A percentile compares a stretch with the other conserved stretches of the same genome.
These are phyloP conservation scores for Candida railenensis DNA, from an alignment of 805 yeast genomes.

Conservation along the genomic window DNA sequence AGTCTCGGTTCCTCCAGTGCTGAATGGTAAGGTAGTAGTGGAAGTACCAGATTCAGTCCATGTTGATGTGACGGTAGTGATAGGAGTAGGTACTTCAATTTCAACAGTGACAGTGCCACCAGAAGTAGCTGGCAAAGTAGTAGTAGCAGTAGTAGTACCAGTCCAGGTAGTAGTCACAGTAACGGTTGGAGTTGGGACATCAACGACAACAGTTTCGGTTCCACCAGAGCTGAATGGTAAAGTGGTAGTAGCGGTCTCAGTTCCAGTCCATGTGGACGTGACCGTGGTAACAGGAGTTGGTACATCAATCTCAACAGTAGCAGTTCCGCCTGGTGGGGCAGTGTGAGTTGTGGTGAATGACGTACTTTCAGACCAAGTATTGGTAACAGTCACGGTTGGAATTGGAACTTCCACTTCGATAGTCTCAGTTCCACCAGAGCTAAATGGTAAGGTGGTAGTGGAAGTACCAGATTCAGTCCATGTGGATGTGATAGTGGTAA, in stretches of 20 bases:
- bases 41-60: slow-evolving; percentile 9
- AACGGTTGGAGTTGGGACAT: slow-evolving; percentile 2
- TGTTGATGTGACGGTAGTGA: slow-evolving; percentile 1
- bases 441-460: slow-evolving; percentile 9
- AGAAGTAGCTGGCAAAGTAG: slow-evolving; percentile 10
- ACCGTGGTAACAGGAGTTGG: slow-evolving; percentile 4
- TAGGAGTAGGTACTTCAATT: slow-evolving; percentile 14
- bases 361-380: slow-evolving; percentile 9
- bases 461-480: slow-evolving; percentile 11
- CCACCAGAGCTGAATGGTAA: slow-evolving; percentile 3
- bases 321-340: slow-evolving; percentile 5
- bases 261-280: slow-evolving; percentile 2
- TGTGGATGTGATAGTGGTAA: slow-evolving; percentile 11
- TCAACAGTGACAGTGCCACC: slow-evolving; percentile 14
- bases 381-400: slow-evolving; percentile 47
- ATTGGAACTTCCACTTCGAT: slow-evolving; percentile 5
- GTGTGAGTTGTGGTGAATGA: slow-evolving; percentile 1
- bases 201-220: slow-evolving; percentile 2
- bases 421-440: slow-evolving; percentile 13
- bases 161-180: slow-evolving; percentile 8
- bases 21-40: slow-evolving; percentile 10
- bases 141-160: slow-evolving; percentile 7
- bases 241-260: slow-evolving; percentile 8
- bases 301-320: slow-evolving; percentile 5
- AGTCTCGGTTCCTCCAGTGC: slow-evolving; percentile 10